Conservation (phyloP, 129 eudicot species). For the Lactuca saligna region DNA sequence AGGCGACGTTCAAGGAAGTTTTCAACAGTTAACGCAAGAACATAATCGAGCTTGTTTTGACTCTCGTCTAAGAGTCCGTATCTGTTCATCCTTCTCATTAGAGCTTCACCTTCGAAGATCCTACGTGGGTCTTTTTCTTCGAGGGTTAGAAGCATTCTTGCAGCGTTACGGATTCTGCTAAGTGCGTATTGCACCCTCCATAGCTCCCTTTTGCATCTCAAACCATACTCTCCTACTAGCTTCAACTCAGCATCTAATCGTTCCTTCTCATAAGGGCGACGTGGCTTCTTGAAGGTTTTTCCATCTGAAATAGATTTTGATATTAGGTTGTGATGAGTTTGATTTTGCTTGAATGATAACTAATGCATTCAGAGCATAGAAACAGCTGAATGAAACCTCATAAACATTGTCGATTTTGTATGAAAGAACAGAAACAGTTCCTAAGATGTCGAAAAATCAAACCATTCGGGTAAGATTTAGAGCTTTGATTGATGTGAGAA, state of each 20-base stretch:
- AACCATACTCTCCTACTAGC: constrained; percentile 76
- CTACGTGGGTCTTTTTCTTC: constrained; percentile 81
- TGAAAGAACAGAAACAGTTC: too few relatives aligned
- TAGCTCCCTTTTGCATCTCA: constrained; percentile 73
- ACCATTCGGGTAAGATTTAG: neutral
- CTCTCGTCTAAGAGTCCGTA: constrained; percentile 65
- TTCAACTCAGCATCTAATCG: constrained; percentile 75
- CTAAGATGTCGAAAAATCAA: too few relatives aligned
- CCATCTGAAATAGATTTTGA: constrained; percentile 44
- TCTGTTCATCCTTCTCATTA: constrained; percentile 71
- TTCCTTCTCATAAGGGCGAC: constrained; percentile 81
- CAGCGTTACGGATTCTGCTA: constrained; percentile 67
- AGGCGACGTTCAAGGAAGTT: constrained; percentile 76
- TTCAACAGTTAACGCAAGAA: constrained; percentile 71
- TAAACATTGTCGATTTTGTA: too few relatives aligned
- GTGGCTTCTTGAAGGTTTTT: constrained; percentile 77
- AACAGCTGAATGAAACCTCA: too few relatives aligned
- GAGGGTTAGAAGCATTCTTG: constrained; percentile 67
- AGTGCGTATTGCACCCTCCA: constrained; percentile 82
- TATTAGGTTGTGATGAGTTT: neutral
- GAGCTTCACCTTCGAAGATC: constrained; percentile 81
- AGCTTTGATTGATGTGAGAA: neutral
- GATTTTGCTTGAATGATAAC: too few relatives aligned
- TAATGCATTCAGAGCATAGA: too few relatives aligned
- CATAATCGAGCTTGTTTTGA: constrained; percentile 83